phyloP scores from a whole-genome alignment of 805 yeast genomes.

The Lipomyces oligophaga region DNA sequence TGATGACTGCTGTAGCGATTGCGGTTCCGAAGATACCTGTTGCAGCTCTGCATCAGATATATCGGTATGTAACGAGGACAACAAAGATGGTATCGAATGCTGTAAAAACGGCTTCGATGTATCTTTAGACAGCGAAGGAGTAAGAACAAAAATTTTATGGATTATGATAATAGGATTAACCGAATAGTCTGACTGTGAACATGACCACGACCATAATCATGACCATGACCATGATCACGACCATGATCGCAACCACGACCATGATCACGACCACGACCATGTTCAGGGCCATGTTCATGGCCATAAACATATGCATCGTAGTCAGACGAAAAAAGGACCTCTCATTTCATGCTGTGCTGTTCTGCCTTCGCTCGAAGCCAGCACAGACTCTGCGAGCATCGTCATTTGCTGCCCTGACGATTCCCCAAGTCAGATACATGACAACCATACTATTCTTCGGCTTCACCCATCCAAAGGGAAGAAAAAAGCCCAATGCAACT shows the following conservation, averaged over 20 bases:
- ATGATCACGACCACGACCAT: not conserved
- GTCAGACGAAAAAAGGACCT: conserved; percentile 1
- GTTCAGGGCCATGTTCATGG: not conserved
- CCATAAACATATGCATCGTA: not conserved
- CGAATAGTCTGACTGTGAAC: no score
- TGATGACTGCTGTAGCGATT: no score
- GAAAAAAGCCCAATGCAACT: conserved; percentile 3
- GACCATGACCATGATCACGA: not conserved
- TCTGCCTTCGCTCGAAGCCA: not conserved
- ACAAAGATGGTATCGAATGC: no score
- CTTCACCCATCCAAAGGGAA: conserved; percentile 5
- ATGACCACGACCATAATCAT: not conserved
- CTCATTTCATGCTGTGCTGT: not conserved
- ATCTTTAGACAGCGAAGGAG: no score
- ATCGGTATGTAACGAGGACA: no score
- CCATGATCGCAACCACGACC: not conserved
- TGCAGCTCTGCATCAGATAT: no score
- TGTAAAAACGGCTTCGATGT: no score
- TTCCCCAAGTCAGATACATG: not conserved
- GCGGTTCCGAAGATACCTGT: no score
- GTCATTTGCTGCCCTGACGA: conserved; percentile 6
- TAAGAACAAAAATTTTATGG: no score
- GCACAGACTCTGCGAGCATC: not conserved
- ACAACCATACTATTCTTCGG: conserved; percentile 7
- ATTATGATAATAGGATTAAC: no score